Percentiles rank a stretch among this genome's conserved stretches.
phyloP scores from a whole-genome alignment of 768 basidiomycete species.

The Amanita rimosa region DNA sequence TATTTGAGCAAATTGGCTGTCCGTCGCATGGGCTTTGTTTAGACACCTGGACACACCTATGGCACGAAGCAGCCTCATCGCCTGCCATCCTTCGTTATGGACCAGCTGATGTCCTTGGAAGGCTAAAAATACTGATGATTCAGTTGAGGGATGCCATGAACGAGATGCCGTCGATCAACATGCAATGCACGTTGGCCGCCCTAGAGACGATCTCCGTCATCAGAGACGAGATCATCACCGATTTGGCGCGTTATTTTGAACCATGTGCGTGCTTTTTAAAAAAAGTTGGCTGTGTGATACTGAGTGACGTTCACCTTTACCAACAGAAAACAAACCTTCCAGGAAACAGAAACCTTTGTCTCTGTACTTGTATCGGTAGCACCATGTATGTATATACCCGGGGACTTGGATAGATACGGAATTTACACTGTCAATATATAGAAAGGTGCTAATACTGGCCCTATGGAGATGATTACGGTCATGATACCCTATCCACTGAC shows the following conservation, averaged over 20 bases:
- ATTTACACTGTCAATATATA: background rate
- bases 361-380: constrained; percentile 6
- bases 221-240: constrained; percentile 30
- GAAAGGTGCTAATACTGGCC: too few species aligned
- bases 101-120: constrained; percentile 49
- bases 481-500: too few species aligned
- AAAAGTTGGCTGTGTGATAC: too few species aligned
- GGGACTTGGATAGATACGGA: constrained; percentile 2
- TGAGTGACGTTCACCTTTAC: background rate
- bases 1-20: constrained; percentile 30
- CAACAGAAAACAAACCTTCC: background rate
- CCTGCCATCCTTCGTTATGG: constrained; percentile 29
- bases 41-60: constrained; percentile 36
- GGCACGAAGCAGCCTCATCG: constrained; percentile 39
- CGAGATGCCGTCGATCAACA: constrained; percentile 21
- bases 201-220: constrained; percentile 28
- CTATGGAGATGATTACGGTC: too few species aligned
- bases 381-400: background rate
- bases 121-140: constrained; percentile 34
- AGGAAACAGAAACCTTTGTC: background rate
- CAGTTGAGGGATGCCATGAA: constrained; percentile 23
- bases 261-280: background rate
- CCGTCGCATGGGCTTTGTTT: constrained; percentile 39
- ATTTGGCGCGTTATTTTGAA: constrained; percentile 27
- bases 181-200: constrained; percentile 32